Percentiles rank a stretch among this genome's conserved stretches.
phyloP scores from a whole-genome alignment of 2,329 filamentous ascomycete species.

The Coniochaeta prunicola region DNA sequence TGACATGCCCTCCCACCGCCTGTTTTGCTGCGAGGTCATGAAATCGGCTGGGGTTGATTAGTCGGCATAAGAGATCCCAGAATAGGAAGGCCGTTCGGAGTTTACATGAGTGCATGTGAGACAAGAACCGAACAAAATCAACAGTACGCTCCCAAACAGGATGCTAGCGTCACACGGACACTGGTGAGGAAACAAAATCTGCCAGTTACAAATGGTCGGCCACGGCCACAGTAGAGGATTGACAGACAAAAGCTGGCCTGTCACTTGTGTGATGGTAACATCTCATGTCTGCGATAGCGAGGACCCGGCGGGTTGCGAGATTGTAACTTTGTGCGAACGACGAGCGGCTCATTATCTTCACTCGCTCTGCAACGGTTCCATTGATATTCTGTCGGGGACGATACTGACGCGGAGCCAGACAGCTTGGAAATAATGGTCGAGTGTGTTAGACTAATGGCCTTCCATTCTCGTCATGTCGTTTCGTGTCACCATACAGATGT shows the following conservation, averaged over 20 bases:
- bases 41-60: not conserved
- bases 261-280: not conserved
- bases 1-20: not conserved
- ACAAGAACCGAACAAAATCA: not conserved
- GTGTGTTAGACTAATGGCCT: too few species aligned
- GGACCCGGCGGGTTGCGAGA: not conserved
- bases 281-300: not conserved
- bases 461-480: too few species aligned
- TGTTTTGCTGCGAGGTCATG: not conserved
- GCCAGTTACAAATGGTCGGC: too few species aligned
- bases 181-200: not conserved
- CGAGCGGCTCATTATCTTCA: too few species aligned
- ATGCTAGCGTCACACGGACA: not conserved
- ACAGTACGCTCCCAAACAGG: not conserved
- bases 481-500: too few species aligned
- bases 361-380: too few species aligned
- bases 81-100: not conserved
- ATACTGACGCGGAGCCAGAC: too few species aligned
- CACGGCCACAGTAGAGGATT: too few species aligned
- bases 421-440: too few species aligned
- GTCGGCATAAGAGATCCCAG: not conserved
- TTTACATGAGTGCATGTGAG: not conserved
- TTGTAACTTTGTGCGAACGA: too few species aligned
- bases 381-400: too few species aligned
- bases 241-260: too few species aligned